A percentile compares a stretch with the other conserved stretches of the same genome.
These are phyloP conservation scores for Neolentinus lepideus DNA, from an alignment of 1,284 basidiomycete genomes.

Conservation along the genomic window DNA sequence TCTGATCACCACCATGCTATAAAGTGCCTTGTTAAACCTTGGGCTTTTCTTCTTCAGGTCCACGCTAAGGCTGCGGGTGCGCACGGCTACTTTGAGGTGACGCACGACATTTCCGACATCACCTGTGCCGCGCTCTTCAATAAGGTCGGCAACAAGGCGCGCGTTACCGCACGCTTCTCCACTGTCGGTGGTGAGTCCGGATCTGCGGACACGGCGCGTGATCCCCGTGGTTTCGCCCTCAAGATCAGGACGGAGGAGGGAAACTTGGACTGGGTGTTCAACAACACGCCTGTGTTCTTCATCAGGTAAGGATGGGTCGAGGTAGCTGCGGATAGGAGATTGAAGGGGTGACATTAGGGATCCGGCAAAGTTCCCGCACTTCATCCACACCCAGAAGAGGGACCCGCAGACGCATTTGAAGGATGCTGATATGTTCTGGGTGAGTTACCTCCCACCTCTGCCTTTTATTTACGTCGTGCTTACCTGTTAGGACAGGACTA, in stretches of 20 bases:
- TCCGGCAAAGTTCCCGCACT: constrained; percentile 82
- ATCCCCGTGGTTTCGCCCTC: constrained; percentile 89
- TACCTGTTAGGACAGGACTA: constrained; percentile 58
- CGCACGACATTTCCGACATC: constrained; percentile 77
- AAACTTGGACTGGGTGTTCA: constrained; percentile 88
- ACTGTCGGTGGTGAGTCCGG: constrained; percentile 86
- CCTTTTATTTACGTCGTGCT: constrained; percentile 4
- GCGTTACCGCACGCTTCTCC: constrained; percentile 78
- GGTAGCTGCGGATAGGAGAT: not conserved
- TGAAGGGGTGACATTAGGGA: constrained; percentile 30
- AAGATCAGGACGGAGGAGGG: constrained; percentile 89
- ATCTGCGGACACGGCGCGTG: constrained; percentile 85
- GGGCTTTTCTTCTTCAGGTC: constrained; percentile 43
- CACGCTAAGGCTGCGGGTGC: constrained; percentile 87
- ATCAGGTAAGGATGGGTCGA: constrained; percentile 28
- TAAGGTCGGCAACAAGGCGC: constrained; percentile 64
- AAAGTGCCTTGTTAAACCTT: too few relatives aligned
- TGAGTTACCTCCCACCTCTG: constrained; percentile 20
- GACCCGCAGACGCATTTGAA: constrained; percentile 86
- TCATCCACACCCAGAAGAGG: constrained; percentile 94
- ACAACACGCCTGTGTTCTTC: constrained; percentile 91
- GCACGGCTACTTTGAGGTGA: constrained; percentile 88
- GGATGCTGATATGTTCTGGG: constrained; percentile 79
- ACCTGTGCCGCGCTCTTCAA: constrained; percentile 68
- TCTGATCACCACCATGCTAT: constrained; percentile 9